phyloP scores from a whole-genome alignment of 2,329 filamentous ascomycete genomes.

The Cladophialophora immunda region DNA sequence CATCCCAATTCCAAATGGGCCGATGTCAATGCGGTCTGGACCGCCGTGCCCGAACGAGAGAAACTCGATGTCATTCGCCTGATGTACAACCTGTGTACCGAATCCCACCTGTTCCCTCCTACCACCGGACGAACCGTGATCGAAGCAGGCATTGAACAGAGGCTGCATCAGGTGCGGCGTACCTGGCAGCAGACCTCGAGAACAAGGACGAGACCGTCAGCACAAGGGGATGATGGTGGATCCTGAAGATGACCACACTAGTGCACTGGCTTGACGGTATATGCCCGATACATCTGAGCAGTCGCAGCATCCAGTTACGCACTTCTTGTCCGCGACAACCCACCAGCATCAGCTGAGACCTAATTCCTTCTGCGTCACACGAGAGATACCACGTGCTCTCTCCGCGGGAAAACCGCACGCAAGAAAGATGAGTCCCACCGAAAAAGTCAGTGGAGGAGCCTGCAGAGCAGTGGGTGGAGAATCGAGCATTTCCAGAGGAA shows the following conservation, averaged over 20 bases:
- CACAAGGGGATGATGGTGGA: conserved; percentile 27
- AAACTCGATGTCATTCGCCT: conserved; percentile 29
- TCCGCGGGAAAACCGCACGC: neutral
- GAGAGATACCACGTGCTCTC: neutral
- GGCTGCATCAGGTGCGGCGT: conserved; percentile 35
- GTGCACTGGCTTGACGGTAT: conserved; percentile 15
- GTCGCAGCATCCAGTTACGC: conserved; percentile 12
- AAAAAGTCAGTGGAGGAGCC: conserved; percentile 10
- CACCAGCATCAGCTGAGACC: conserved; percentile 14
- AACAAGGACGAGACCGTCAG: conserved; percentile 27
- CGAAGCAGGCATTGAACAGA: conserved; percentile 33
- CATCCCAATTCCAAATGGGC: conserved; percentile 37
- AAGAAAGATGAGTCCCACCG: conserved; percentile 2
- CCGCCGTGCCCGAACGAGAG: conserved; percentile 34
- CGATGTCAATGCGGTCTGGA: conserved; percentile 34
- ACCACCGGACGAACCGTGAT: conserved; percentile 23
- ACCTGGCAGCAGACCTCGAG: conserved; percentile 37
- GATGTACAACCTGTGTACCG: conserved; percentile 33
- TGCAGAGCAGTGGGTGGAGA: conserved; percentile 6
- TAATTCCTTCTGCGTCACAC: conserved; percentile 4
- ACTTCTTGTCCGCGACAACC: neutral
- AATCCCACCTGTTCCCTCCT: conserved; percentile 31
- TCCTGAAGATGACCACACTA: conserved; percentile 16
- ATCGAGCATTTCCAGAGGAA: conserved; percentile 11
- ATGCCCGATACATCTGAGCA: conserved; percentile 14